Evolutionary conservation across 1,139 yeast genomes (phyloP), one percentile per base, ranked within the genome.

Genomic region (Hyphopichia khmerensis): DNA sequence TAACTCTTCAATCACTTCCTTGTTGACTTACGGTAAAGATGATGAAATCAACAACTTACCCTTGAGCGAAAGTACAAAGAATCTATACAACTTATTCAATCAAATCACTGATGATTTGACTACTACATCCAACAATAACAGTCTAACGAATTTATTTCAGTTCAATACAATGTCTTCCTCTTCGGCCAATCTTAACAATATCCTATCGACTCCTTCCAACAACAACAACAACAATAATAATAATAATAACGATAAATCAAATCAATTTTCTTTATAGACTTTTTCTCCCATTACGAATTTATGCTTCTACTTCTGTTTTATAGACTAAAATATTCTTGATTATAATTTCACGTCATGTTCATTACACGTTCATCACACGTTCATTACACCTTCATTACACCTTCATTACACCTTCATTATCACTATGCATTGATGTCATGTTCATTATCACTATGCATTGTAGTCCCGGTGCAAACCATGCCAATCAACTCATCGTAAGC

Each of bases 91-190:
- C 42, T 50, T 65, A 39, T 65, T 66, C 48, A 60, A 59, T 33
- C 67, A 54, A 41, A 59, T 62, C 39, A 59, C 55, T 41, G 67
- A 62, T 40, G 67, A 60, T 38, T 52, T 57, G 18, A 49, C 55
- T 26, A 52, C 47, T 27, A 51, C 52, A 30, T 50, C 54, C 14
- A 49, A 48, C 35, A 34, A 39, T 30, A 59, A 49, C 31, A 62
- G 66, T 46, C 55, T 65, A 44, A 59, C 65, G 26, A 63, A 65
- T 46, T 52, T 65, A 42, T 55, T 64, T 33, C 68, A 59, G 39
- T 56, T 62, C 37, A 56, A 49, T 27, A 24, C 41, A 5, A 36
- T 36, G 33, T 35, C 38, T 3, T 15, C 31, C 5, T 35, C 38
- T n/a, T 27, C 39, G 11, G 33, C 33, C n/a, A 36, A 36, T 36